Conservation (phyloP, 305 asterid genomes). For the Plantago lanceolata region DNA sequence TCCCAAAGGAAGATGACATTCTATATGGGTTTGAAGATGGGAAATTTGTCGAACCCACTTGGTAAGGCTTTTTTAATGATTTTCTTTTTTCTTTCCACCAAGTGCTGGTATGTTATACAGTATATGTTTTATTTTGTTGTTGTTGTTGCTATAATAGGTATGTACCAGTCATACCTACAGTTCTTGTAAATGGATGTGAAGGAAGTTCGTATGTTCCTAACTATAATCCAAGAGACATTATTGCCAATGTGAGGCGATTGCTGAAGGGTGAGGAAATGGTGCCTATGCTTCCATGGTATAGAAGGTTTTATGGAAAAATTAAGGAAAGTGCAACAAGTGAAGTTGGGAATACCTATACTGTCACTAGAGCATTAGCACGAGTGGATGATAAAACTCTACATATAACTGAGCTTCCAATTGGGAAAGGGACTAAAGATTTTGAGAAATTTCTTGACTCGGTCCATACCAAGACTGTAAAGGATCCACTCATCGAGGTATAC, state of each 20-base stretch:
- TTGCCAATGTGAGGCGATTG: conserved; percentile 66
- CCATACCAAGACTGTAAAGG: conserved; percentile 62
- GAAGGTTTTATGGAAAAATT: conserved; percentile 70
- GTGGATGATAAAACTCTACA: conserved; percentile 55
- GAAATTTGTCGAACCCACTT: conserved; percentile 78
- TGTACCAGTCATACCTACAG: conserved; percentile 77
- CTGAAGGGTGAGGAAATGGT: conserved; percentile 65
- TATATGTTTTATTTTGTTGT: too few species aligned
- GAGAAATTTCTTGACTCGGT: conserved; percentile 80
- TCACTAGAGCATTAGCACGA: conserved; percentile 66
- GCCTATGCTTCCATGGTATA: conserved; percentile 92
- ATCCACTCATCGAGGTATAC: conserved; percentile 69
- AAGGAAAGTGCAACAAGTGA: conserved; percentile 65
- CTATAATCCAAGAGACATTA: conserved; percentile 79
- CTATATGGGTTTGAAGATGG: conserved; percentile 91
- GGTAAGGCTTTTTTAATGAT: conserved; percentile 42
- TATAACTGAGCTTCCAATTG: conserved; percentile 79
- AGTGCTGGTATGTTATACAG: too few species aligned
- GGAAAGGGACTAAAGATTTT: conserved; percentile 89
- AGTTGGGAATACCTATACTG: conserved; percentile 52
- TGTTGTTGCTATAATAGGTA: conserved; percentile 46
- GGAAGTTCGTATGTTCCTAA: conserved; percentile 92
- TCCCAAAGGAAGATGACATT: conserved; percentile 81
- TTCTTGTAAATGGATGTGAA: conserved; percentile 95
- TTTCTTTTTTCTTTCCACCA: too few species aligned